Conservation (phyloP, 2,329 filamentous ascomycete species). For the Sarocladium brachiariae region DNA sequence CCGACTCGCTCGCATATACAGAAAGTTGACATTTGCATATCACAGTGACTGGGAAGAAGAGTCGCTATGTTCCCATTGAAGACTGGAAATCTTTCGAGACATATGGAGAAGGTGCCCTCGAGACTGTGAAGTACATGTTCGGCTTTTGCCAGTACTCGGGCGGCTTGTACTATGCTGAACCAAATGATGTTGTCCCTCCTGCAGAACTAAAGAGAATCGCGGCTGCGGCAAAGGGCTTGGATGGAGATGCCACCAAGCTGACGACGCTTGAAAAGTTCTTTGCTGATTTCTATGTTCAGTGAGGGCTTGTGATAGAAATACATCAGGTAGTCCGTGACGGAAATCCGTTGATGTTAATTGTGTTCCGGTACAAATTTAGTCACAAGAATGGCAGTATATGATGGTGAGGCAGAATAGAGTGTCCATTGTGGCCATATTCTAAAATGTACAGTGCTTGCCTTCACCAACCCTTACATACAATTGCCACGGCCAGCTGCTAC, state of each 20-base stretch:
- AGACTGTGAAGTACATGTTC: constrained; percentile 30
- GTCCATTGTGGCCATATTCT: no score
- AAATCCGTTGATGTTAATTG: no score
- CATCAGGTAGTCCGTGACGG: not conserved
- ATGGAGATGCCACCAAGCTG: not conserved
- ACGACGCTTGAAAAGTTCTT: not conserved
- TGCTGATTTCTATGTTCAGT: not conserved
- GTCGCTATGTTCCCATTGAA: constrained; percentile 22
- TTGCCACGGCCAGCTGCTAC: no score
- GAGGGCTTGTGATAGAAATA: not conserved
- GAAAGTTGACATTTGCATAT: not conserved
- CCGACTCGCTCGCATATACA: not conserved
- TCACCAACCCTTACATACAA: no score
- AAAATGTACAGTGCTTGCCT: no score
- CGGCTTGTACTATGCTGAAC: constrained; percentile 14
- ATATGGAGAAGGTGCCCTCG: constrained; percentile 23
- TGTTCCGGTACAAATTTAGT: no score
- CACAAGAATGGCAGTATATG: no score
- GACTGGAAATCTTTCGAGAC: constrained; percentile 27
- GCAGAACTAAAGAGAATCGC: not conserved
- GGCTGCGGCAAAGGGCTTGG: not conserved
- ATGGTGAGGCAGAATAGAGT: no score
- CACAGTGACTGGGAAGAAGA: constrained; percentile 24
- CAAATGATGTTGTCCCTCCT: not conserved
- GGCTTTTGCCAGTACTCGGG: constrained; percentile 27